Base-by-base conservation (phyloP, 148 eudicot species). In the Rhododendron williamsianum region DNA sequence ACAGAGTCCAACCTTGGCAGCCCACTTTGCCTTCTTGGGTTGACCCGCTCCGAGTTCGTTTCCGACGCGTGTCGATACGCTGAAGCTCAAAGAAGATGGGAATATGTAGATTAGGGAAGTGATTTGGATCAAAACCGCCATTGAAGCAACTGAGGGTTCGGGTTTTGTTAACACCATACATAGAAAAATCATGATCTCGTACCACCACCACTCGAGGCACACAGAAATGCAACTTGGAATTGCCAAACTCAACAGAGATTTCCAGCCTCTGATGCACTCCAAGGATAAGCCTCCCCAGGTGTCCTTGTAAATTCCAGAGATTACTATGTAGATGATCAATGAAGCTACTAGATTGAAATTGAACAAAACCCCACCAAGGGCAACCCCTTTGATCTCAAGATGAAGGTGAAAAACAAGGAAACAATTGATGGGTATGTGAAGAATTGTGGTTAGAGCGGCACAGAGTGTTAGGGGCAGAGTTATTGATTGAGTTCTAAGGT, bases 201-300 rank as follows among this genome's bases (percentile, higher is more conserved):
- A 95, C 98, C 97, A 95, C 98, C 98, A 94, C 97, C 98, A 95
- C 77, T 95, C 98, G 4, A 95, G 90, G 71, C 98, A 95, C 0
- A 95, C 95, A 0, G 95, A 94, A 85, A 94, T 86, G 89, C 98
- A 95, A 80, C 97, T 94, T 0, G 97, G 97, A 3, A 95, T 85
- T 0, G 92, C 90, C 49, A 91, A 78, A 78, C 85, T 89, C 27
- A 91, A 43, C 0, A 91, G 82, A 36, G 90, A 83, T 72, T 89
- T 88, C 91, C 91, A 91, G 4, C 90, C 92, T 78, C 81, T 88
- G 0, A 91, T n/a, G 82, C 90, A 86, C 78, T 91, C 91, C 86
- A 51, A 86, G 7, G 92, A 84, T 7, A 91, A 30, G 0, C 92
- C 91, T 30, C 65, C 86, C 92, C 92, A 91, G 4, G 91, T 88